A percentile compares a stretch with the other conserved stretches of the same genome.
These are phyloP conservation scores for Pichia occidentalis DNA, from an alignment of 805 yeast species.

Conservation along the genomic window DNA sequence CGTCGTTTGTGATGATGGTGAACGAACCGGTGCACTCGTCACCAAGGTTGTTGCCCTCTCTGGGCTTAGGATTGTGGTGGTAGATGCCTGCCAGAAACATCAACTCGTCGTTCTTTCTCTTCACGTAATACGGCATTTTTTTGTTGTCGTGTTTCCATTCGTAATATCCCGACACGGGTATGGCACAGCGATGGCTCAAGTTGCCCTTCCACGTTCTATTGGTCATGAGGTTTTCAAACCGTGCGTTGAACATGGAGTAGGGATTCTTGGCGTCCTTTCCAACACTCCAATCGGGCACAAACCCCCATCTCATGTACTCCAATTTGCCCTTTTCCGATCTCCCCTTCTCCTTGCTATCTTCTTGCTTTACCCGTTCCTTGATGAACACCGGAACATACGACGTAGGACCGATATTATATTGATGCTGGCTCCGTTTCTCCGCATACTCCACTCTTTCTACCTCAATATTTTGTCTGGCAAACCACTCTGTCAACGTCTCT, in stretches of 20 bases:
- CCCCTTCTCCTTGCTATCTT: neutral
- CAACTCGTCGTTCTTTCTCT: constrained; percentile 43
- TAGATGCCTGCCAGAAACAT: constrained; percentile 63
- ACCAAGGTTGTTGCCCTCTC: no score
- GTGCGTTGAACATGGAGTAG: constrained; percentile 64
- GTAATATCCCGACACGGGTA: constrained; percentile 78
- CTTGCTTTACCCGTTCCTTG: constrained; percentile 5
- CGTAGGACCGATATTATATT: constrained; percentile 63
- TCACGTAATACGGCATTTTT: constrained; percentile 62
- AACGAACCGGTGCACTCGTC: constrained; percentile 39
- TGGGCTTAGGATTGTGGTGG: no score
- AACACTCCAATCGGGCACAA: constrained; percentile 59
- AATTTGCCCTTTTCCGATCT: constrained; percentile 14
- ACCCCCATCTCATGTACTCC: constrained; percentile 71
- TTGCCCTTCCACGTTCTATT: constrained; percentile 53
- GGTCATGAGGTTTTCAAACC: constrained; percentile 53
- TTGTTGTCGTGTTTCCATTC: constrained; percentile 54
- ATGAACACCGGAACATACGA: constrained; percentile 37
- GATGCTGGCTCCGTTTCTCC: constrained; percentile 24
- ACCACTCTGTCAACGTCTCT: constrained; percentile 39
- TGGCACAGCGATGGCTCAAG: constrained; percentile 54
- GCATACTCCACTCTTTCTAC: constrained; percentile 24
- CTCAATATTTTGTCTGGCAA: constrained; percentile 21
- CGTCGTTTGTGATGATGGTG: constrained; percentile 70
- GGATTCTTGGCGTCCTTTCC: constrained; percentile 28